phyloP scores from a whole-genome alignment of 108 stramenopile species.

The Pseudonitzschia delicatissima region DNA sequence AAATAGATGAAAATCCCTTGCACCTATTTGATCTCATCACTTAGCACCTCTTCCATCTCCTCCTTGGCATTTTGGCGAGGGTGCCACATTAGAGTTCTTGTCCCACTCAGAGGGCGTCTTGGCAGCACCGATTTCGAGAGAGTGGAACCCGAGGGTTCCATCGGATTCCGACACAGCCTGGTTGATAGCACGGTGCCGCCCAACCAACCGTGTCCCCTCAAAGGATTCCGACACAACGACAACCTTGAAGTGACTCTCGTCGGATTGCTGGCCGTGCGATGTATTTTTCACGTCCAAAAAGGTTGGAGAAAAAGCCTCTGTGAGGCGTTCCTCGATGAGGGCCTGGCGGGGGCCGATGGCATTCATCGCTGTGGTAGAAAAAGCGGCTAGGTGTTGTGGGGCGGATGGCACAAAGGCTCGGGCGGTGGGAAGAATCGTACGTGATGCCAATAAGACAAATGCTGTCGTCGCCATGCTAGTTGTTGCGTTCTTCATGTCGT shows the following conservation, averaged over 20 bases:
- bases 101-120: constrained; percentile 6
- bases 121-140: background rate
- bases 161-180: constrained; percentile 8
- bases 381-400: background rate
- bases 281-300: constrained; percentile 3
- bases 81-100: background rate
- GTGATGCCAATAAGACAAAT: background rate
- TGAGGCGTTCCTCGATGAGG: constrained; percentile 3
- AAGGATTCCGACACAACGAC: constrained; percentile 2
- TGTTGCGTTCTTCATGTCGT: background rate
- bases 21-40: background rate
- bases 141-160: constrained; percentile 8
- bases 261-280: constrained; percentile 3
- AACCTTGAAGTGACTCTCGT: constrained; percentile 11
- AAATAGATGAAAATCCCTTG: background rate
- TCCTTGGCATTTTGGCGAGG: background rate
- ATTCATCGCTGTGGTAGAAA: background rate
- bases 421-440: background rate
- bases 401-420: background rate
- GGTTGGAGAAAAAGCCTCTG: background rate
- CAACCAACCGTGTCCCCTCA: constrained; percentile 6
- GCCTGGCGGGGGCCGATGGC: background rate
- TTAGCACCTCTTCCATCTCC: constrained; percentile 6
- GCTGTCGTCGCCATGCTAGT: background rate
- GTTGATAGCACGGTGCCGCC: constrained; percentile 2